Percentiles rank a stretch among this genome's conserved stretches.
phyloP scores from a whole-genome alignment of 129 eudicot species.

The Centaurea solstitialis region DNA sequence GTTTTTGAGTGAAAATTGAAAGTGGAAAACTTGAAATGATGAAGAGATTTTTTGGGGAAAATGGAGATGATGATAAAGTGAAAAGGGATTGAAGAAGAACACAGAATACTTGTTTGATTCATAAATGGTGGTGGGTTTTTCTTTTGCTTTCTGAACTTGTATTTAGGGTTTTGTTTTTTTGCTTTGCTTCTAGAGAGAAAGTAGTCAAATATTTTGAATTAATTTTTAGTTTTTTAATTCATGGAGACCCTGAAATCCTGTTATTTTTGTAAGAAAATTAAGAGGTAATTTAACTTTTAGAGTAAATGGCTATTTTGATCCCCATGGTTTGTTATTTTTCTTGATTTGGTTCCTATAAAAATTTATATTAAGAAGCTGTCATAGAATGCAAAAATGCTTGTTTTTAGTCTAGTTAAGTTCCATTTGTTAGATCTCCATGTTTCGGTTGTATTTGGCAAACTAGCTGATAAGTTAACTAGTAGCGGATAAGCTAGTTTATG shows the following conservation, averaged over 20 bases:
- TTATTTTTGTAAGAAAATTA: background rate
- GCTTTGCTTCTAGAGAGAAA: slow-evolving; percentile 13
- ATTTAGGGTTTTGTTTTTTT: slow-evolving; percentile 9
- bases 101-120: slow-evolving; percentile 22
- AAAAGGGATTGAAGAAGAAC: slow-evolving; percentile 14
- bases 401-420: no score
- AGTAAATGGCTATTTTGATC: no score
- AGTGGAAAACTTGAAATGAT: slow-evolving; percentile 3
- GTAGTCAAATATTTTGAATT: slow-evolving; percentile 21
- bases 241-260: background rate
- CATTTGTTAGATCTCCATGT: no score
- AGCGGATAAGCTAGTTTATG: no score
- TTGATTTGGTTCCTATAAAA: no score
- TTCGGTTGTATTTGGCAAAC: no score
- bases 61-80: slow-evolving; percentile 6
- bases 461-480: no score
- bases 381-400: no score
- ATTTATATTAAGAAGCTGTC: no score
- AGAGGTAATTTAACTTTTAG: no score
- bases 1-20: slow-evolving; percentile 16
- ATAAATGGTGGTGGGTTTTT: slow-evolving; percentile 14
- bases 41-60: background rate
- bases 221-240: background rate
- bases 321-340: no score
- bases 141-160: background rate